Evolutionary conservation across 2,329 filamentous ascomycete genomes (phyloP).

Genomic region (Diaporthe aspalathi): DNA sequence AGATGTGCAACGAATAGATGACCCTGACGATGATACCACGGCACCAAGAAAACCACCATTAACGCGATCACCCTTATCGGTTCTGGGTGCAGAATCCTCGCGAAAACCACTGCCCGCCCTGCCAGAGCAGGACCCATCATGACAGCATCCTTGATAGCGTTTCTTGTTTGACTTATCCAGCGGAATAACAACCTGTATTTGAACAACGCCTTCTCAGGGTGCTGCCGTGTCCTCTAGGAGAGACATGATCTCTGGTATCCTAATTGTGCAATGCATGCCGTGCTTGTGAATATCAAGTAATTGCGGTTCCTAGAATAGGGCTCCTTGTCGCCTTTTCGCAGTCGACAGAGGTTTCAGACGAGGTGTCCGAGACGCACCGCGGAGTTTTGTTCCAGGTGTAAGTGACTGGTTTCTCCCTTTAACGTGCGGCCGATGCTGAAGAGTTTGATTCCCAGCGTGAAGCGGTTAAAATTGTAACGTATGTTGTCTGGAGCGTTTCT

Average conservation of each 20-base stretch:
- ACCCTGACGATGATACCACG: background rate
- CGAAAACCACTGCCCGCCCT: conserved; percentile 51
- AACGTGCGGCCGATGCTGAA: background rate
- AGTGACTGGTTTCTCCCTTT: background rate
- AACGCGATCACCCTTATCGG: conserved; percentile 40
- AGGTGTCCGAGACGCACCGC: background rate
- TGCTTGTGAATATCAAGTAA: background rate
- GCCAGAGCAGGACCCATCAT: conserved; percentile 48
- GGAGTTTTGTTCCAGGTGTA: background rate
- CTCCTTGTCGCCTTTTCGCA: background rate
- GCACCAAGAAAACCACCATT: conserved; percentile 34
- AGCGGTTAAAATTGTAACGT: conserved; percentile 3
- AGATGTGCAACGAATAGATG: conserved; percentile 4
- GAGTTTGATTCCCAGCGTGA: conserved; percentile 9
- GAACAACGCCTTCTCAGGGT: background rate
- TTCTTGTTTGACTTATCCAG: background rate
- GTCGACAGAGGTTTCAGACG: conserved; percentile 19
- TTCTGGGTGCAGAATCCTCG: conserved; percentile 33
- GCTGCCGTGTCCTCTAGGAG: too few species aligned
- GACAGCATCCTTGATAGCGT: conserved; percentile 31
- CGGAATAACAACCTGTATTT: background rate
- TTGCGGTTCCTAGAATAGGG: background rate
- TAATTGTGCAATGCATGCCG: background rate
- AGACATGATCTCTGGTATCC: too few species aligned
- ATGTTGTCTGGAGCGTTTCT: conserved; percentile 12